Evolutionary conservation across 306 rosid genomes (phyloP).

Genomic region (Nissolia schottii): DNA sequence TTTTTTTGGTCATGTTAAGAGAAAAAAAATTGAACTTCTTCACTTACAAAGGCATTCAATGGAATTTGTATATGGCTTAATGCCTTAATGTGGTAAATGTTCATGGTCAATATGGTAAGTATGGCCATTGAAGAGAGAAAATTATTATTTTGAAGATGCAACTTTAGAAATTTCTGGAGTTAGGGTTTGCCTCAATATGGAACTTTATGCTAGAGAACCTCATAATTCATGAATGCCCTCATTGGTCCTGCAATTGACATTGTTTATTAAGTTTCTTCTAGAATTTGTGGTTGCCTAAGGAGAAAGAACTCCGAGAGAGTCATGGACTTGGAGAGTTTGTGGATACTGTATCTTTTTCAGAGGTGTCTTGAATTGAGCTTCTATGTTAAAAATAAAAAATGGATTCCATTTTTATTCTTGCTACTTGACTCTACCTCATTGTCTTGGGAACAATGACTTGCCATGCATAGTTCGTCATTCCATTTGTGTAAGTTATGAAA

Average conservation of each 20-base stretch:
- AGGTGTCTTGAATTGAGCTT: neutral
- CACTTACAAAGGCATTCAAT: neutral
- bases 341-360: neutral
- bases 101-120: neutral
- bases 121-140: neutral
- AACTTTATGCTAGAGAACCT: slow-evolving; percentile 12
- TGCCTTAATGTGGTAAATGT: neutral
- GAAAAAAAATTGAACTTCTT: neutral
- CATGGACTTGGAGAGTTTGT: neutral
- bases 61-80: neutral
- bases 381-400: neutral
- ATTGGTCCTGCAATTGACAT: neutral
- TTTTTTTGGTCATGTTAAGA: neutral
- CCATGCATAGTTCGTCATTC: neutral
- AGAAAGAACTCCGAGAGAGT: neutral
- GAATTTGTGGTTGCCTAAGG: slow-evolving; percentile 5
- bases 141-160: neutral
- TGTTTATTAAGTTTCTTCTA: neutral
- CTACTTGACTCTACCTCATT: neutral
- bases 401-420: neutral
- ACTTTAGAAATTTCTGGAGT: neutral
- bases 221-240: neutral
- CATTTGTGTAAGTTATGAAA: neutral
- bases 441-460: slow-evolving; percentile 10
- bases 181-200: neutral